phyloP scores from a whole-genome alignment of 176 grass and related monocot species.

The Pharus latifolius region DNA sequence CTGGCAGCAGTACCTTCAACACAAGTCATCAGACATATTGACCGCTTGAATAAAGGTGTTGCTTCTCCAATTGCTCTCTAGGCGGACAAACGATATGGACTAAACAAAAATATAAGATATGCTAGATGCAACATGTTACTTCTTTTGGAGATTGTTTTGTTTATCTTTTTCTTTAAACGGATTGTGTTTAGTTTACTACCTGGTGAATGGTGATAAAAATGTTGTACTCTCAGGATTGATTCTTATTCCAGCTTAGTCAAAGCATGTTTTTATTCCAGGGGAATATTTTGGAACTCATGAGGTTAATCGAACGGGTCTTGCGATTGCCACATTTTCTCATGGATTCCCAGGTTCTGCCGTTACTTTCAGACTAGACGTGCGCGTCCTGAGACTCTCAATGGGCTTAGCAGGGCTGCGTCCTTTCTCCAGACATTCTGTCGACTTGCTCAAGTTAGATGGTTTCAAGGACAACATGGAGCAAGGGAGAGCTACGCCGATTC shows the following conservation, averaged over 20 bases:
- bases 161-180: too few relatives aligned
- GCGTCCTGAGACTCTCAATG: too few relatives aligned
- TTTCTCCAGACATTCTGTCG: too few relatives aligned
- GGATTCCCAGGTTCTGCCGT: too few relatives aligned
- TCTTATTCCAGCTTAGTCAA: background rate
- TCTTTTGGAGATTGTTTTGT: too few relatives aligned
- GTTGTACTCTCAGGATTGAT: background rate
- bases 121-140: background rate
- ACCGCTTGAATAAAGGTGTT: constrained; percentile 4
- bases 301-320: too few relatives aligned
- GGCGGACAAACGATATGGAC: background rate
- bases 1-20: constrained; percentile 47
- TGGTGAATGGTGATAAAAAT: background rate
- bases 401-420: too few relatives aligned
- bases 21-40: constrained; percentile 40
- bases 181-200: background rate
- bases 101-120: background rate
- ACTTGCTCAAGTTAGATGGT: background rate
- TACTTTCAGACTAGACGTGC: too few relatives aligned
- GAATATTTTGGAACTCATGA: background rate
- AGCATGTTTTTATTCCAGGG: background rate
- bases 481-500: background rate
- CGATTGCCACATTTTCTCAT: too few relatives aligned
- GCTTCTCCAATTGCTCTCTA: background rate
- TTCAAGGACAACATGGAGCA: background rate